These are phyloP conservation scores for Paspalum vaginatum DNA, from an alignment of 176 grass and related monocot genomes.

Conservation along the genomic window DNA sequence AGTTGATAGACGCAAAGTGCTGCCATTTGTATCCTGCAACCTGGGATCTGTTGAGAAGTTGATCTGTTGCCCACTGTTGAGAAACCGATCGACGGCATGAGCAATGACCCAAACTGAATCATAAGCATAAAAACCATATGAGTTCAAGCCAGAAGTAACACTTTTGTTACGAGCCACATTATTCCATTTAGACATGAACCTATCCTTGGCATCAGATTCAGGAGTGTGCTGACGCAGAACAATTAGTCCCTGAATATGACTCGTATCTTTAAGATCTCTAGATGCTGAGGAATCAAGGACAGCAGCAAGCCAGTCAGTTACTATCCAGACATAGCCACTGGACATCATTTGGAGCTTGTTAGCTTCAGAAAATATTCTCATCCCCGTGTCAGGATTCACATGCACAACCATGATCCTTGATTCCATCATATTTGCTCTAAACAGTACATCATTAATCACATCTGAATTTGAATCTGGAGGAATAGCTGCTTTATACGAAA, in stretches of 20 bases:
- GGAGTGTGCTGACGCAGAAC: conserved; percentile 68
- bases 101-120: conserved; percentile 79
- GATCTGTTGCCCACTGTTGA: conserved; percentile 49
- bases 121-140: conserved; percentile 85
- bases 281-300: conserved; percentile 67
- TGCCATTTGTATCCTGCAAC: conserved; percentile 57
- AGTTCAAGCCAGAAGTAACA: conserved; percentile 54
- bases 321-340: conserved; percentile 85
- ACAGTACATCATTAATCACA: conserved; percentile 56
- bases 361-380: conserved; percentile 67
- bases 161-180: conserved; percentile 39
- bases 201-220: conserved; percentile 62
- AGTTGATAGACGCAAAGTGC: conserved; percentile 56
- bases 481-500: conserved; percentile 79
- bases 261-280: conserved; percentile 41
- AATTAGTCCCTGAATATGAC: conserved; percentile 70
- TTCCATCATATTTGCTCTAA: conserved; percentile 77
- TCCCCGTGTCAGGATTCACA: conserved; percentile 78
- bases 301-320: conserved; percentile 83
- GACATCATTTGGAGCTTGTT: conserved; percentile 61
- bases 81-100: conserved; percentile 64
- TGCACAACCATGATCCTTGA: conserved; percentile 80
- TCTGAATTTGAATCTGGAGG: conserved; percentile 56
- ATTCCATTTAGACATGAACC: conserved; percentile 74
- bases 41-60: conserved; percentile 70